A percentile compares a stretch with the other conserved stretches of the same genome.
Conservation (phyloP, 257 asterid genomes). For the Gardenia jasminoides region DNA sequence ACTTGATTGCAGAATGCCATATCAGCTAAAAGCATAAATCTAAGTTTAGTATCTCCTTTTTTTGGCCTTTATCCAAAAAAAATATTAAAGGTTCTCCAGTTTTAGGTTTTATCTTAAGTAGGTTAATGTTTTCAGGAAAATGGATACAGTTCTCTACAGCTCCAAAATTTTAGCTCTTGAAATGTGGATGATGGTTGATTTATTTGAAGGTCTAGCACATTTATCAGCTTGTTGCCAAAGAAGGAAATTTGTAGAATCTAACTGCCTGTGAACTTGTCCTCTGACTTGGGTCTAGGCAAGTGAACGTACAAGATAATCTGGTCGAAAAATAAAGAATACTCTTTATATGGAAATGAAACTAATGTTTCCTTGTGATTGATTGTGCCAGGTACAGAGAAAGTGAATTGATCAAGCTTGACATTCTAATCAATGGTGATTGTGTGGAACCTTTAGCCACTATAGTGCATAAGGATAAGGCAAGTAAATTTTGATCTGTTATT, state of each 20-base stretch:
- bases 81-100: neutral
- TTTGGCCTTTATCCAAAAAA: too few species aligned
- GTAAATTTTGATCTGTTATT: slow-evolving; percentile 11
- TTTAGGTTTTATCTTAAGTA: neutral
- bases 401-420: slow-evolving; percentile 92
- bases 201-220: neutral
- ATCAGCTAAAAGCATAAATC: neutral
- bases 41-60: neutral
- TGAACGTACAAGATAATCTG: neutral
- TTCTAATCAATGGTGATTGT: slow-evolving; percentile 84
- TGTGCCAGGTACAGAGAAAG: slow-evolving; percentile 73
- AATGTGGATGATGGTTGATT: neutral
- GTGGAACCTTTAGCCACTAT: slow-evolving; percentile 98
- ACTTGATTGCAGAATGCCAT: neutral
- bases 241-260: neutral
- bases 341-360: neutral
- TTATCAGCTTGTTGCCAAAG: neutral
- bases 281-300: neutral
- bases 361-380: neutral
- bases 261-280: neutral
- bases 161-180: neutral
- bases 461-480: slow-evolving; percentile 96
- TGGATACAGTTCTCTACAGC: neutral
- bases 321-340: neutral
- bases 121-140: neutral